phyloP scores from a whole-genome alignment of 768 basidiomycete species.

The Ramaria rubella region DNA sequence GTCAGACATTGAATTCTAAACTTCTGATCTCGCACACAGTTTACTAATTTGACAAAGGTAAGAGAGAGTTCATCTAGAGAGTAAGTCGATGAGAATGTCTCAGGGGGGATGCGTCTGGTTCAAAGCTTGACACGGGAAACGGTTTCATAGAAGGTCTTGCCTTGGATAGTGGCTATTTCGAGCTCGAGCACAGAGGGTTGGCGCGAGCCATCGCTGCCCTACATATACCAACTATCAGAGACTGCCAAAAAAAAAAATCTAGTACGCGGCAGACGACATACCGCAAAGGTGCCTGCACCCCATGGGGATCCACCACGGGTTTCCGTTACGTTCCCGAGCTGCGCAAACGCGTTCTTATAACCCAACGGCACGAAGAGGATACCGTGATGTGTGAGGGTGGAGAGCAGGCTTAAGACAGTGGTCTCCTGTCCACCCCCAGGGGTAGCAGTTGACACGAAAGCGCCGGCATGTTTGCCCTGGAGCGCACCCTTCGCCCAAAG shows the following conservation, averaged over 20 bases:
- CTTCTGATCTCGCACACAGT: neutral
- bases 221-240: conserved; percentile 1
- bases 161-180: conserved; percentile 46
- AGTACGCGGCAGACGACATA: neutral
- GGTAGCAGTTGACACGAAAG: conserved; percentile 68
- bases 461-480: conserved; percentile 66
- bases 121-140: conserved; percentile 24
- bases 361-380: conserved; percentile 69
- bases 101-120: neutral
- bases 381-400: conserved; percentile 66
- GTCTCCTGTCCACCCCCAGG: conserved; percentile 77
- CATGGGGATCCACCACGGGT: conserved; percentile 46
- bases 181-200: conserved; percentile 44
- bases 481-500: conserved; percentile 57
- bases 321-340: conserved; percentile 38
- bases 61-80: neutral
- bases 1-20: too few relatives aligned
- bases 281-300: conserved; percentile 9
- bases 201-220: conserved; percentile 47
- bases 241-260: neutral
- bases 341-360: conserved; percentile 43
- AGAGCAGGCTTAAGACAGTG: conserved; percentile 45
- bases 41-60: neutral
- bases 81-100: neutral
- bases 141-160: conserved; percentile 42